Percentiles rank a stretch among this genome's conserved stretches.
Evolutionary conservation across 192 early-diverging fungal species (phyloP).

Genomic region (Coemansia sp.): DNA sequence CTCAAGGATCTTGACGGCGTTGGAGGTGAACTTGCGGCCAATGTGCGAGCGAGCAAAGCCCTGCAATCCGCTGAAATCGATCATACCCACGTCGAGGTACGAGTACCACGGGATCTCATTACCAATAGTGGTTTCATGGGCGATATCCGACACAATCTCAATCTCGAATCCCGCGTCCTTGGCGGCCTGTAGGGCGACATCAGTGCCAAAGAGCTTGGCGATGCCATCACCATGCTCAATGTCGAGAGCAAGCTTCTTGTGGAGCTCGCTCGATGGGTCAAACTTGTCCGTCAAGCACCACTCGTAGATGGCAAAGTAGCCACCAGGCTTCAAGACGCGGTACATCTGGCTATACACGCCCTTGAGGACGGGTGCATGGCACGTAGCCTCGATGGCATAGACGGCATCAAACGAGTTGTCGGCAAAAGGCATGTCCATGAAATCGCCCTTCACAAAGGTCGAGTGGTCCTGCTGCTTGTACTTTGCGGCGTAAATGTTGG

Average conservation of each 20-base stretch:
- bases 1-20: conserved; percentile 75
- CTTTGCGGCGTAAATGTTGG: conserved; percentile 67
- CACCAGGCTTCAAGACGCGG: conserved; percentile 91
- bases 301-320: conserved; percentile 90
- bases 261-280: conserved; percentile 71
- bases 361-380: conserved; percentile 82
- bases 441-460: conserved; percentile 80
- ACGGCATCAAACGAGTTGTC: conserved; percentile 80
- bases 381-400: conserved; percentile 96
- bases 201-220: conserved; percentile 75
- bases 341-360: conserved; percentile 87
- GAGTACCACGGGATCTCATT: conserved; percentile 82
- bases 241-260: conserved; percentile 73
- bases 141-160: conserved; percentile 64
- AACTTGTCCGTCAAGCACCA: conserved; percentile 92
- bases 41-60: conserved; percentile 56
- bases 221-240: conserved; percentile 93
- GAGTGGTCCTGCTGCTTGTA: conserved; percentile 61
- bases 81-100: conserved; percentile 60
- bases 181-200: conserved; percentile 73
- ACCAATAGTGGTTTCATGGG: conserved; percentile 53
- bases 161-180: conserved; percentile 87
- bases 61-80: conserved; percentile 44
- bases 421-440: conserved; percentile 85
- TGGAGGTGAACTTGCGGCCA: conserved; percentile 73